Conservation (phyloP, 441 rosid genomes). For the Dalechampia spathulata region DNA sequence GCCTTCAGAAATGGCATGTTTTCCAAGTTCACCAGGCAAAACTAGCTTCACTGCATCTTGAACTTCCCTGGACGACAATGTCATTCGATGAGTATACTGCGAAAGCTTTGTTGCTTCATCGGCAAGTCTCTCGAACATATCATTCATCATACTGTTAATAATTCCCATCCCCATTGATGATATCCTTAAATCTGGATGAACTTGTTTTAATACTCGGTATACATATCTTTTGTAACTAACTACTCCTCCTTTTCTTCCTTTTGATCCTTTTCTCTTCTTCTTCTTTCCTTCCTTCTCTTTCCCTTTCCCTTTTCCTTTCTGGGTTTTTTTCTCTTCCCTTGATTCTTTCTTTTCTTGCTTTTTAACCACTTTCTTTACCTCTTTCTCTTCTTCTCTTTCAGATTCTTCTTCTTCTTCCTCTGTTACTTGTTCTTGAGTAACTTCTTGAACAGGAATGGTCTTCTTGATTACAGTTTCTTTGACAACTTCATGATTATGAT, state of each 20-base stretch:
- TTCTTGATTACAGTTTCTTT: not conserved
- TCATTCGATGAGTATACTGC: conserved; percentile 26
- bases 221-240: conserved; percentile 48
- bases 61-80: conserved; percentile 64
- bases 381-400: no score
- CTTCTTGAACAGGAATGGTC: not conserved
- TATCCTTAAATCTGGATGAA: conserved; percentile 62
- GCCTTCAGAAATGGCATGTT: conserved; percentile 71
- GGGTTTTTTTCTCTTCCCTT: not conserved
- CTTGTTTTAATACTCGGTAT: conserved; percentile 54
- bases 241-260: conserved; percentile 12
- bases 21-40: conserved; percentile 74
- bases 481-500: conserved; percentile 5
- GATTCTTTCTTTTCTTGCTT: not conserved
- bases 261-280: not conserved
- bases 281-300: not conserved
- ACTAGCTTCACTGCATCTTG: conserved; percentile 62
- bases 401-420: not conserved
- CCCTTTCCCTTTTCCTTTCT: not conserved
- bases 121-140: conserved; percentile 69
- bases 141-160: conserved; percentile 58
- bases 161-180: conserved; percentile 65
- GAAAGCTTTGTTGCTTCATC: conserved; percentile 51
- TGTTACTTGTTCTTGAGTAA: not conserved
- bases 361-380: not conserved